Percentiles rank a stretch among this genome's conserved stretches.
Conservation (phyloP, 2,329 filamentous ascomycete species). For the Fusarium transvaalense region DNA sequence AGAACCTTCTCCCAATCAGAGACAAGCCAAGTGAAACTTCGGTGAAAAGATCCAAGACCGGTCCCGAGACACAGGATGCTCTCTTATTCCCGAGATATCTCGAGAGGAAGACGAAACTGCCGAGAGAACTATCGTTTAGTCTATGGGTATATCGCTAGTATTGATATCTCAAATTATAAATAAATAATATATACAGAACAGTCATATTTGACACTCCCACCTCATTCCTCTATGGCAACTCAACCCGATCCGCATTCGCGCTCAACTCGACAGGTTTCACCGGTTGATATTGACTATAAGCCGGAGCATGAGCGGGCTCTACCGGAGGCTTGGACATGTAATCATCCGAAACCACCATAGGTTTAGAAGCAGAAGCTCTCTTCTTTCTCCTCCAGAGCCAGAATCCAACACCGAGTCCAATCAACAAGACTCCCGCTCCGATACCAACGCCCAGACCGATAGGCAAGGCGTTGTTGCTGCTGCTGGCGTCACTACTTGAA, state of each 20-base stretch:
- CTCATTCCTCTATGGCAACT: background rate
- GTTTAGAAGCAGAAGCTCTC: background rate
- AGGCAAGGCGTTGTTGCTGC: background rate
- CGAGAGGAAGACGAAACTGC: background rate
- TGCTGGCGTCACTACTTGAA: background rate
- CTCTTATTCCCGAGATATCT: background rate
- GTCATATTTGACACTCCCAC: background rate
- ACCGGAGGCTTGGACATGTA: background rate
- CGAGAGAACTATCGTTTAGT: background rate
- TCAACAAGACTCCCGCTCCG: background rate
- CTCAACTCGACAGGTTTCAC: background rate
- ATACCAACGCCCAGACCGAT: background rate
- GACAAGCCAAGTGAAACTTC: background rate
- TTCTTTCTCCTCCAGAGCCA: slow-evolving; percentile 1
- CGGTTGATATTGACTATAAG: background rate
- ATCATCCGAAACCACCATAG: background rate
- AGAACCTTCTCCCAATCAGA: background rate
- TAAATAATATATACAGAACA: background rate
- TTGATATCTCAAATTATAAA: background rate
- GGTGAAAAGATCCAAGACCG: background rate
- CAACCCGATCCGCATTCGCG: background rate
- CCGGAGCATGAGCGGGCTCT: background rate
- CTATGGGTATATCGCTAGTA: background rate
- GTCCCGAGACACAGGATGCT: background rate
- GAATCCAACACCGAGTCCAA: background rate